Conservation (phyloP, 2,329 filamentous ascomycete species). For the Penicillium rolfsii region DNA sequence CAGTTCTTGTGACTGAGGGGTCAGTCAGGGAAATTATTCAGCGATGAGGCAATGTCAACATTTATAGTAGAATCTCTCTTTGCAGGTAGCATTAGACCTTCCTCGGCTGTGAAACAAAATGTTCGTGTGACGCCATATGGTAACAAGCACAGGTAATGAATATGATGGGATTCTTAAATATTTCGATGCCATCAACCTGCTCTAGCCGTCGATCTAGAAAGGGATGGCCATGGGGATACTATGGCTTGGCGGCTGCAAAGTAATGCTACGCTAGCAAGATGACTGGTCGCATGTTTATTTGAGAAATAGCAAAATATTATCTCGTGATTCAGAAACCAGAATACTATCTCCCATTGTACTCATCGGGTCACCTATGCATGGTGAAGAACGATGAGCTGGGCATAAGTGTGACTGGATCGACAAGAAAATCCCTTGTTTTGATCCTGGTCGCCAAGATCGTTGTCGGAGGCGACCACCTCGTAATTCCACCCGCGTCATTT, state of each 20-base stretch:
- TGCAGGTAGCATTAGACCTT: not conserved
- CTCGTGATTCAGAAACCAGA: too few relatives aligned
- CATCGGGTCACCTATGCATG: not conserved
- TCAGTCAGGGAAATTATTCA: not conserved
- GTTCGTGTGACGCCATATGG: not conserved
- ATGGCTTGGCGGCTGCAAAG: not conserved
- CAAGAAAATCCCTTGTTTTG: not conserved
- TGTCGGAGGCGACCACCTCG: not conserved
- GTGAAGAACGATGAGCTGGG: not conserved
- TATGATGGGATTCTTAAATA: not conserved
- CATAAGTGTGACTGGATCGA: not conserved
- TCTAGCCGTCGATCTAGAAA: not conserved
- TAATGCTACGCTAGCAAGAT: too few relatives aligned
- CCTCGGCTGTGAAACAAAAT: not conserved
- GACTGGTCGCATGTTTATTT: too few relatives aligned
- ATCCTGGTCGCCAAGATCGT: not conserved
- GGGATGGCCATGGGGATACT: not conserved
- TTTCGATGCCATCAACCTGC: not conserved
- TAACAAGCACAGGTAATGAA: not conserved
- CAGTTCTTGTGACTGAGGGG: not conserved
- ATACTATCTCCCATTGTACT: not conserved
- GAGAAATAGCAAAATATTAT: not conserved
- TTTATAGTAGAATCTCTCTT: not conserved
- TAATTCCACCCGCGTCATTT: not conserved
- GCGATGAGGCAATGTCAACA: not conserved